phyloP scores from a whole-genome alignment of 768 basidiomycete genomes.

The Amanita pseudoporphyria region DNA sequence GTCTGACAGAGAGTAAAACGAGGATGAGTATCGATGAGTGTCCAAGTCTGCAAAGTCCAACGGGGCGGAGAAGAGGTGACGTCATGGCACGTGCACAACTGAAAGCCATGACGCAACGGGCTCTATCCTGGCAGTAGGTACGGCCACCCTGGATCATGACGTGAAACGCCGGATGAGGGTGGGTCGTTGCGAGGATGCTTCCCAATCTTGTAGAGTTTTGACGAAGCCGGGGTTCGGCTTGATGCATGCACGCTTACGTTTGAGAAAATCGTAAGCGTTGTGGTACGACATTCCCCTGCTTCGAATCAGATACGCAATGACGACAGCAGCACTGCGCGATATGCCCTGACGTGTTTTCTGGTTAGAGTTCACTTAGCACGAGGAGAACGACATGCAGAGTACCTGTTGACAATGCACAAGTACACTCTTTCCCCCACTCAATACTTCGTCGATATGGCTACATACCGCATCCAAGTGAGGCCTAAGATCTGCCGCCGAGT shows the following conservation, averaged over 20 bases:
- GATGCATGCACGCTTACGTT: conserved; percentile 58
- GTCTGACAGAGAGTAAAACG: no score
- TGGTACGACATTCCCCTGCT: conserved; percentile 67
- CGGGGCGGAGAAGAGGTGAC: no score
- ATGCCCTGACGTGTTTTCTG: conserved; percentile 46
- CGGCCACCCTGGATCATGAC: neutral
- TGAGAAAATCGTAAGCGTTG: conserved; percentile 47
- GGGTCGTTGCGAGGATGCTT: conserved; percentile 13
- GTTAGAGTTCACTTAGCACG: neutral
- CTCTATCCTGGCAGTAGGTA: no score
- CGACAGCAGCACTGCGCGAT: conserved; percentile 67
- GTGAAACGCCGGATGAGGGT: neutral
- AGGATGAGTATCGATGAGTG: no score
- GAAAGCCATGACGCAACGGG: no score
- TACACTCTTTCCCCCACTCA: conserved; percentile 53
- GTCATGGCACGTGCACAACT: neutral
- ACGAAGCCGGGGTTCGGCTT: conserved; percentile 78
- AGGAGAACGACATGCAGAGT: conserved; percentile 10
- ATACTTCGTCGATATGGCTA: conserved; percentile 51
- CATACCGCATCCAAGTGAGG: conserved; percentile 65
- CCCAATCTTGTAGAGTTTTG: conserved; percentile 49
- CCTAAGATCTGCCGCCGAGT: conserved; percentile 47
- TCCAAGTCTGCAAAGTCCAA: no score
- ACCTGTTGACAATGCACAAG: conserved; percentile 83
- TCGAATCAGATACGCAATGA: conserved; percentile 76